phyloP scores from a whole-genome alignment of 306 rosid species.

The Ceratonia siliqua region DNA sequence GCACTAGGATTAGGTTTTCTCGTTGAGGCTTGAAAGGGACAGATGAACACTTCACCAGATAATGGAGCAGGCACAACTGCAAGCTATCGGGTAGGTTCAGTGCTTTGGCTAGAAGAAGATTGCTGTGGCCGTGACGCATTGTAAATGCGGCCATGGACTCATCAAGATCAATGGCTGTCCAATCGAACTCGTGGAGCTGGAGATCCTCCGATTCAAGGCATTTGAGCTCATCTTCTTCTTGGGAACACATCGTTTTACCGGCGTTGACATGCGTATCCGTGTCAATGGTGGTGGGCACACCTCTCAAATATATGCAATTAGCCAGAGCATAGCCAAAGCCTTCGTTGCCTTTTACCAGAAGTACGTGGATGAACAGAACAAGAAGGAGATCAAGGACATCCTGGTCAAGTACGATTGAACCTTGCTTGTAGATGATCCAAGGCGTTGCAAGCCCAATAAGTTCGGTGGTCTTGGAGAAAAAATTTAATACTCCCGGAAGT shows the following conservation, averaged over 20 bases:
- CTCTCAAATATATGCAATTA: slow-evolving; percentile 80
- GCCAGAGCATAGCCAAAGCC: slow-evolving; percentile 87
- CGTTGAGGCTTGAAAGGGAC: neutral
- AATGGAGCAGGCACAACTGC: slow-evolving; percentile 39
- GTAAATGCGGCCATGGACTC: slow-evolving; percentile 81
- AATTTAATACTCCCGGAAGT: too few relatives aligned
- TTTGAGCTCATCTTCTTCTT: slow-evolving; percentile 75
- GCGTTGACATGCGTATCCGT: slow-evolving; percentile 80
- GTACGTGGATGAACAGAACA: slow-evolving; percentile 85
- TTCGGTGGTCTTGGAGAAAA: slow-evolving; percentile 96
- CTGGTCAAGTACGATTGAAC: slow-evolving; percentile 73
- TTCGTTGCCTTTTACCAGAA: slow-evolving; percentile 84
- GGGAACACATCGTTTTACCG: slow-evolving; percentile 68
- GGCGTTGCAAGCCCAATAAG: slow-evolving; percentile 94
- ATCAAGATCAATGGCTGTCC: slow-evolving; percentile 90
- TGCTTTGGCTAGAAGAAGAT: slow-evolving; percentile 91
- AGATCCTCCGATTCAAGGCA: slow-evolving; percentile 83
- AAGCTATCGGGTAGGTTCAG: slow-evolving; percentile 58
- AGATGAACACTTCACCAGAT: neutral
- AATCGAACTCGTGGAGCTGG: slow-evolving; percentile 76
- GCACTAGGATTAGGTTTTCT: slow-evolving; percentile 3
- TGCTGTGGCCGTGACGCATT: slow-evolving; percentile 86
- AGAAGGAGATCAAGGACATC: slow-evolving; percentile 90
- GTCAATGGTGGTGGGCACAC: slow-evolving; percentile 87
- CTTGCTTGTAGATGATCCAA: slow-evolving; percentile 76